Base-by-base conservation (phyloP, 805 yeast species). In the Sugiyamaella chiloensis region DNA sequence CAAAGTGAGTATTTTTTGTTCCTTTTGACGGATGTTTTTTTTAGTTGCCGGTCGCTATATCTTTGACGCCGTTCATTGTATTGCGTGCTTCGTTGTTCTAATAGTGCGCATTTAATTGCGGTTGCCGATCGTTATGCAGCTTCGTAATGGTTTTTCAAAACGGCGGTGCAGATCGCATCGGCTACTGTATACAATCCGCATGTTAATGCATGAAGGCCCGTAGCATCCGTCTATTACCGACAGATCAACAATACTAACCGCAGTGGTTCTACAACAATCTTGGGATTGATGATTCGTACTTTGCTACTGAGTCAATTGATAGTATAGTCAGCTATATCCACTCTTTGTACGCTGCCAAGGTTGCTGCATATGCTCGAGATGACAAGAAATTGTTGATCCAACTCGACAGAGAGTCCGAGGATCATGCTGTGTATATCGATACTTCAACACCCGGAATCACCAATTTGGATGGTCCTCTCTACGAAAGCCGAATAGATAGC, bases 281-380 rank as follows among this genome's bases (percentile, higher is more conserved):
- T 55, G 96, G 96, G 23, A 88, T 91, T 51, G 96, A 90, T 62
- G 96, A 89, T 62, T 83, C 87, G 24, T 91, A 86, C 67, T 90
- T 91, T 64, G 93, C 93, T 36, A 80, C 85, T 53, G 96, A 91
- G 62, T 72, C 86, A 4, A 85, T 90, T 11, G 80, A 76, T 45
- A 86, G 83, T 52, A 85, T 91, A 56, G 90, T 87, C 14, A 78
- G 83, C 46, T 89, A 90, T 61, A 87, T 91, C 58, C 85, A 85
- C 61, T 85, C 96, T 7, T 73, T 91, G 46, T 91, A 91, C 68
- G 87, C 96, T 27, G 90, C 97, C 48, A 93, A 93, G 65, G 78
- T 93, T 46, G 93, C 91, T 57, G 95, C 96, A 5, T 87, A 76
- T 62, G 85, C 93, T 2, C 75, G 82, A 42, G 77, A 70, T 48